Conservation (phyloP, 1,284 basidiomycete species). For the Malassezia pachydermatis region DNA sequence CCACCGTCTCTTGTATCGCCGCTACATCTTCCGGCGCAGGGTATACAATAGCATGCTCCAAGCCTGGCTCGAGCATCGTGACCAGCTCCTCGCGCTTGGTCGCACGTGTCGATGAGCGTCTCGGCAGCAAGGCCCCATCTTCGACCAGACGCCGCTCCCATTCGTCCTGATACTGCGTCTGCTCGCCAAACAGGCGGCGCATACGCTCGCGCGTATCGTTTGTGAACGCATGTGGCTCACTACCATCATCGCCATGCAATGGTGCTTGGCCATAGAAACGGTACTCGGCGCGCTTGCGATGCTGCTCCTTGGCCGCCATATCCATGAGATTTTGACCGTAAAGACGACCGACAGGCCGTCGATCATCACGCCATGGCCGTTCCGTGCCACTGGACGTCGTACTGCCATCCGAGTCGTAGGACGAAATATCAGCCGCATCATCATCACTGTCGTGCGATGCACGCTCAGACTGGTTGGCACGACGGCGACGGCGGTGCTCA, state of each 20-base stretch:
- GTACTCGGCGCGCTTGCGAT: conserved; percentile 21
- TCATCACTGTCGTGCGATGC: not conserved
- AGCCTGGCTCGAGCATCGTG: not conserved
- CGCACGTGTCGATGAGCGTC: not conserved
- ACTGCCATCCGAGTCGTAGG: conserved; percentile 26
- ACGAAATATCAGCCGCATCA: conserved; percentile 23
- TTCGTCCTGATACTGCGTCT: conserved; percentile 31
- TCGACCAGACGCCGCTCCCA: conserved; percentile 17
- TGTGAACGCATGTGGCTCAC: conserved; percentile 20
- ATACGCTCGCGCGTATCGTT: conserved; percentile 45
- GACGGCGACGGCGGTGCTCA: conserved; percentile 6
- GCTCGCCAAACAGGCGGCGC: conserved; percentile 37
- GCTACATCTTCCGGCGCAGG: conserved; percentile 1
- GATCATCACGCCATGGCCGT: conserved; percentile 34
- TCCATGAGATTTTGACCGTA: conserved; percentile 43
- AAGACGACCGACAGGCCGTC: conserved; percentile 37
- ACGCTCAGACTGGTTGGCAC: not conserved
- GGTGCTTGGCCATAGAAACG: conserved; percentile 39
- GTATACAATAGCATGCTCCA: not conserved
- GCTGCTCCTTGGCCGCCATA: conserved; percentile 23
- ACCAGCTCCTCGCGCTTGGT: not conserved
- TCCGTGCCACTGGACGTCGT: no score
- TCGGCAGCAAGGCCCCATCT: conserved; percentile 2
- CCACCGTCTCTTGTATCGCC: not conserved
- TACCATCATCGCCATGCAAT: conserved; percentile 21